Evolutionary conservation across 2,329 filamentous ascomycete species (phyloP), one percentile per base, ranked within the genome.

Genomic region (Metarhizium sp.): DNA sequence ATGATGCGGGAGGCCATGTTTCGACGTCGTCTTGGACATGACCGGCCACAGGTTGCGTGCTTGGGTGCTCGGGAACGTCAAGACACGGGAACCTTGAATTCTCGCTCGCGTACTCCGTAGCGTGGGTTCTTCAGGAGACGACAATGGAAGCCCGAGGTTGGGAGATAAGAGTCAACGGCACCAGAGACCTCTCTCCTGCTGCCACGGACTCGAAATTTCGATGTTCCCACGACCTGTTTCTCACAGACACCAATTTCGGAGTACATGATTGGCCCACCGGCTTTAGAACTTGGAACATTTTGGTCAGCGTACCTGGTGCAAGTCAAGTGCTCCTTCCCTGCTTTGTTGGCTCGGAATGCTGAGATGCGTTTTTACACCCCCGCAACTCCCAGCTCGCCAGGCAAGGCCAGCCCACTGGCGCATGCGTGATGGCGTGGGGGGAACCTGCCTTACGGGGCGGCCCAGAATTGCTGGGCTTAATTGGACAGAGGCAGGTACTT

Each of bases 371-470:
- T 11, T 7, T 16, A 40, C 38, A 40, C 38, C 10, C 38, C 38
- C 38, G 38, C 38, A 16, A 40, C 10, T 40, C 13, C 10, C 38
- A 40, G 38, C 38, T 40, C 5, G 38, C 11, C 38, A 40, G 42
- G n/a, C 42, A 45, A 45, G 25, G 42, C 42, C n/a, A 18, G 7
- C n/a, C 42, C 29, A 30, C n/a, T 7, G 47, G 40, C 14, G 30
- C n/a, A 11, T 30, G 52, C 46, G 43, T 16, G 13, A 14, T 45
- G 11, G 45, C 13, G 52, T 43, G 52, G 52, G 52, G 52, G 29
- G 49, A 51, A 51, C 53, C 53, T 55, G 53, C 53, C 53, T 55
- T 51, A 52, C 53, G 42, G 53, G 53, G 53, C 42, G n/a, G 49
- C 45, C 45, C 45, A 48, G 25, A 30, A 48, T 20, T 7, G 25